phyloP scores from a whole-genome alignment of 2,329 filamentous ascomycete species.

The Claviceps fusiformis region DNA sequence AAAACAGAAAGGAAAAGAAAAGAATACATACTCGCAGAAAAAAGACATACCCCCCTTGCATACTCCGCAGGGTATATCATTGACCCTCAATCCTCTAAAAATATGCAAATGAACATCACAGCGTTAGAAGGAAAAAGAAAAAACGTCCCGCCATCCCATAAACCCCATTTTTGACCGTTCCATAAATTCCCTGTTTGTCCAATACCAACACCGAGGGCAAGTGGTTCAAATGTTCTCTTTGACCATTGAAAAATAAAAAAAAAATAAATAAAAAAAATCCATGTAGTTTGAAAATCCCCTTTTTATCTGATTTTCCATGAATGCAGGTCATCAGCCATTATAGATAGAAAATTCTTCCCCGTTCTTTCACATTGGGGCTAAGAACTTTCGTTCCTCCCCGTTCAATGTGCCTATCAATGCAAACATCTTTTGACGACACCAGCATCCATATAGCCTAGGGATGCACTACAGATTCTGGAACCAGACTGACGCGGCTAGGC shows the following conservation, averaged over 20 bases:
- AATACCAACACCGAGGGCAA: neutral
- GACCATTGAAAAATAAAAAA: neutral
- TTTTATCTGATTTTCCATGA: neutral
- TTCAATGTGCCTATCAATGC: too few relatives aligned
- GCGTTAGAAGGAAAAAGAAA: neutral
- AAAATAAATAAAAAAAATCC: neutral
- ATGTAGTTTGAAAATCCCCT: neutral
- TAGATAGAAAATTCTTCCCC: neutral
- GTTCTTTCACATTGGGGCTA: neutral
- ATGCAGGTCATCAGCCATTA: neutral
- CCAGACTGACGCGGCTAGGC: slow-evolving; percentile 24
- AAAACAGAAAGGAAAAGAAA: neutral
- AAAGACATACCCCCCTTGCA: too few relatives aligned
- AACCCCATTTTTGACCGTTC: neutral
- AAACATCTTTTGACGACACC: too few relatives aligned
- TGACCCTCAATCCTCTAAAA: neutral
- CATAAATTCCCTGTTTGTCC: neutral
- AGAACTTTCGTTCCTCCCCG: too few relatives aligned
- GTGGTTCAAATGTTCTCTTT: neutral
- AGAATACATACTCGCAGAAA: neutral
- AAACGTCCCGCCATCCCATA: neutral
- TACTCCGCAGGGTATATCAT: neutral
- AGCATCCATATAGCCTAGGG: slow-evolving; percentile 12
- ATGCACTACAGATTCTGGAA: slow-evolving; percentile 19
- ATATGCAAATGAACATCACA: neutral